Evolutionary conservation across 176 grass and related monocot species (phyloP), one percentile per base, ranked within the genome.

Genomic region (Zoysia japonica): DNA sequence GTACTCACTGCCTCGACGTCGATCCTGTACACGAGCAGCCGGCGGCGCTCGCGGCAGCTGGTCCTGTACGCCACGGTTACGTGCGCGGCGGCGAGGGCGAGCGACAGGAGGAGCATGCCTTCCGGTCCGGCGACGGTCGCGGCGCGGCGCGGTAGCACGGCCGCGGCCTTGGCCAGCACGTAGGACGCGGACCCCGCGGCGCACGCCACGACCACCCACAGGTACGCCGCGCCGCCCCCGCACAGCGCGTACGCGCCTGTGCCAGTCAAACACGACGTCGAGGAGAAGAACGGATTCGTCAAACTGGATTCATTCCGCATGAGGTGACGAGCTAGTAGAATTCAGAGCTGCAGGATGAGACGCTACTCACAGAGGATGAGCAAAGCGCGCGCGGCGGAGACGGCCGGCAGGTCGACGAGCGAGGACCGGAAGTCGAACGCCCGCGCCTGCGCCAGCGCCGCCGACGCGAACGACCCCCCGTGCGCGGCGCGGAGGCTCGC

Each of bases 1-100:
- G 28, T 41, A 83, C 87, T 86, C 73, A 97, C 95, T 2, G 95
- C 95, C 40, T 97, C 95, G n/a, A 92, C 84, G 82, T 97, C 95
- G 85, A 97, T 97, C 82, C 80, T 87, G 77, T 97, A 94, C 2
- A 97, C 91, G 66, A 94, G 87, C 80, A 92, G 47, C 15, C 93
- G 93, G 15, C 91, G 82, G 47, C 95, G 92, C 87, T 97, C 91
- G 73, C 89, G 74, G 87, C 89, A 97, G 72, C 87, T 97, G 67
- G 95, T 87, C 70, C 95, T 87, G 72, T 97, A 97, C 7, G 95
- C 95, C 9, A 78, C 89, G 57, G 80, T 89, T 37, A 97, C 17
- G 82, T 97, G 95, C 64, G 95, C 95, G 68, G 83, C 61, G 40
- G 95, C 92, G 71, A 97, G 83, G 6, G 89, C 75, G 35, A 97